These are phyloP conservation scores for Phlyctochytrium bullatum DNA, from an alignment of 192 early-diverging fungal species.

Conservation along the genomic window DNA sequence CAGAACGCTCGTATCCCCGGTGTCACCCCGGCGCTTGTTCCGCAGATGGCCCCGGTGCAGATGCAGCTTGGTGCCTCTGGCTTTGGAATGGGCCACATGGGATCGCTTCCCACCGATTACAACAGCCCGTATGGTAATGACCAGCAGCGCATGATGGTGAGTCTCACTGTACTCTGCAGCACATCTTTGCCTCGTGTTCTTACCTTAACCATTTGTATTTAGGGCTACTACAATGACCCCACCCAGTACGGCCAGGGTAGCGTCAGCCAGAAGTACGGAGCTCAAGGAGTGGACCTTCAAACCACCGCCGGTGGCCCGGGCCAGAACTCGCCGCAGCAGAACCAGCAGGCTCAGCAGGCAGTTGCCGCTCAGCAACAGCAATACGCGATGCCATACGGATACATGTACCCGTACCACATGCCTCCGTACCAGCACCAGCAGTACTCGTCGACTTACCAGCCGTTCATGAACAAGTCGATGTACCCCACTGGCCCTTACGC, in stretches of 20 bases:
- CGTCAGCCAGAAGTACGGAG: conserved; percentile 26
- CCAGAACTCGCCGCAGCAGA: conserved; percentile 25
- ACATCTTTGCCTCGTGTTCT: neutral
- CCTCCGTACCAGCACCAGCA: conserved; percentile 70
- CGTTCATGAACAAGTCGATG: conserved; percentile 85
- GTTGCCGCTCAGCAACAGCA: conserved; percentile 52
- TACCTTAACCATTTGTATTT: neutral
- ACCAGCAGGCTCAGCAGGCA: conserved; percentile 37
- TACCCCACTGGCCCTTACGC: conserved; percentile 54
- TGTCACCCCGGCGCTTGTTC: neutral
- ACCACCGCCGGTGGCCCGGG: conserved; percentile 1
- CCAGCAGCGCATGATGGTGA: conserved; percentile 26
- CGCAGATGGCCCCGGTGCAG: conserved; percentile 4
- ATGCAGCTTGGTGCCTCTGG: conserved; percentile 16
- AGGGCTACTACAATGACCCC: conserved; percentile 35
- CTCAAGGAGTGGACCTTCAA: conserved; percentile 13
- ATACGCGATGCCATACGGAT: conserved; percentile 70
- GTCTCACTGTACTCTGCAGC: neutral
- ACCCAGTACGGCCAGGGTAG: conserved; percentile 20
- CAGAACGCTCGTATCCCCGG: conserved; percentile 17
- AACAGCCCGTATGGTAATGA: conserved; percentile 33
- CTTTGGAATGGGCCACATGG: conserved; percentile 41
- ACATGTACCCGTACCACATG: conserved; percentile 79
- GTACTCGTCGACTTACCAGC: conserved; percentile 83
- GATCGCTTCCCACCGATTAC: conserved; percentile 38